Evolutionary conservation across 2,329 filamentous ascomycete species (phyloP).

Genomic region (Graphilbum sp.): DNA sequence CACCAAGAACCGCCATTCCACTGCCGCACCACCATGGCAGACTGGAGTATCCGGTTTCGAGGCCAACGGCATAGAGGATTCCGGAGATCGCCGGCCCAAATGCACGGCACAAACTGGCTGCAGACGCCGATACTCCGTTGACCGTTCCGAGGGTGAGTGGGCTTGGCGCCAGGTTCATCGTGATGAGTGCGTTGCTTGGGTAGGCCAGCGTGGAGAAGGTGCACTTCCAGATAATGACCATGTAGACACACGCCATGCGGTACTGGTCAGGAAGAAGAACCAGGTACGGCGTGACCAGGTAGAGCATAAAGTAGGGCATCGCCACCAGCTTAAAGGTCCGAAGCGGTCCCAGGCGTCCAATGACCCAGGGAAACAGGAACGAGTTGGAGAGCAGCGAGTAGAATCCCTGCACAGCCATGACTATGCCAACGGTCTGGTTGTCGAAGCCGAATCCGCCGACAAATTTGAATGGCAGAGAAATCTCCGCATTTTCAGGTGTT

Average conservation of each 20-base stretch:
- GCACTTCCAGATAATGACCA: conserved; percentile 77
- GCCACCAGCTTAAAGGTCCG: conserved; percentile 70
- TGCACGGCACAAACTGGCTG: conserved; percentile 74
- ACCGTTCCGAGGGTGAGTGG: conserved; percentile 76
- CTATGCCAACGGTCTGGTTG: conserved; percentile 70
- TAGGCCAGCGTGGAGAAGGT: conserved; percentile 84
- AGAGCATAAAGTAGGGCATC: conserved; percentile 71
- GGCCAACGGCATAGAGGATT: conserved; percentile 64
- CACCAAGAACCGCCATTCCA: conserved; percentile 57
- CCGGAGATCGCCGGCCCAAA: conserved; percentile 83
- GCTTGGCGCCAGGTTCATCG: conserved; percentile 76
- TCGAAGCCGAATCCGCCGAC: conserved; percentile 70
- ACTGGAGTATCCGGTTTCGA: conserved; percentile 67
- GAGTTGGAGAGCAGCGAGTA: conserved; percentile 82
- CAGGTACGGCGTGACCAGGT: conserved; percentile 77
- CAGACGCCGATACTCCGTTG: conserved; percentile 83
- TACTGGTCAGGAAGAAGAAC: conserved; percentile 60
- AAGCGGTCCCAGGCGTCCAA: conserved; percentile 59
- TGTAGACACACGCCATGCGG: conserved; percentile 59
- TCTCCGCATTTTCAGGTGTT: conserved; percentile 28
- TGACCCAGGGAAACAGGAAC: conserved; percentile 66
- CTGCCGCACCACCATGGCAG: conserved; percentile 89
- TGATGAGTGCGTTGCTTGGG: conserved; percentile 74
- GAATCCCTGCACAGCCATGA: conserved; percentile 75
- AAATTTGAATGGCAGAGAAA: conserved; percentile 69